Conservation (phyloP, 140 eudicot species). For the Stevia rebaudiana region DNA sequence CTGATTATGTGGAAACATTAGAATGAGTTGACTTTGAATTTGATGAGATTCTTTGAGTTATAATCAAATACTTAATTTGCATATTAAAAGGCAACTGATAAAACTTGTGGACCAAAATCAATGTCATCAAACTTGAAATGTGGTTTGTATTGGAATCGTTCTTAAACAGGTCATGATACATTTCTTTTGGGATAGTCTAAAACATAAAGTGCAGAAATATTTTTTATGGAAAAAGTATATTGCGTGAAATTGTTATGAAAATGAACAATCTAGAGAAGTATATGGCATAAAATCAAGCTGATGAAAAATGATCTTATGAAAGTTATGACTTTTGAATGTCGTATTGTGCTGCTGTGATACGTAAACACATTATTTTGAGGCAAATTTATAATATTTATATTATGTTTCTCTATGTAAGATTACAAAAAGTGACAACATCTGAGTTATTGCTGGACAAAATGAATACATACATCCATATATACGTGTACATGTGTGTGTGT, state of each 20-base stretch:
- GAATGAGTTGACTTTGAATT: not conserved
- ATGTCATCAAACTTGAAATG: not conserved
- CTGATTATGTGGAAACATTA: slow-evolving; percentile 19
- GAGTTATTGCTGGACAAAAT: not conserved
- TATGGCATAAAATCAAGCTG: not conserved
- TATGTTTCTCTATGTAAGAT: not conserved
- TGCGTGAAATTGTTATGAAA: not conserved
- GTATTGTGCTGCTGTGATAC: not conserved
- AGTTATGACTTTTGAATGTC: not conserved
- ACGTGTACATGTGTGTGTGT: not conserved
- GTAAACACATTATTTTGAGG: not conserved
- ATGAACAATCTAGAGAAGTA: not conserved
- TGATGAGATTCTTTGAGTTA: not conserved
- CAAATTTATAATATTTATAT: not conserved
- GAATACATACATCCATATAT: not conserved
- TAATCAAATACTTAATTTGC: not conserved
- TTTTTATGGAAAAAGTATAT: not conserved
- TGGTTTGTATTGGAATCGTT: not conserved
- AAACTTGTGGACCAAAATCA: not conserved
- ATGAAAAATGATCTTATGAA: not conserved
- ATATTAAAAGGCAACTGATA: not conserved
- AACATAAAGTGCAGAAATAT: not conserved
- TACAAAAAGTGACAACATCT: not conserved
- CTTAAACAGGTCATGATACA: not conserved
- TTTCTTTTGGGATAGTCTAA: not conserved